Percentiles rank a stretch among this genome's conserved stretches.
These are phyloP conservation scores for Fusarium gaditjirri DNA, from an alignment of 2,329 filamentous ascomycete species.

Conservation along the genomic window DNA sequence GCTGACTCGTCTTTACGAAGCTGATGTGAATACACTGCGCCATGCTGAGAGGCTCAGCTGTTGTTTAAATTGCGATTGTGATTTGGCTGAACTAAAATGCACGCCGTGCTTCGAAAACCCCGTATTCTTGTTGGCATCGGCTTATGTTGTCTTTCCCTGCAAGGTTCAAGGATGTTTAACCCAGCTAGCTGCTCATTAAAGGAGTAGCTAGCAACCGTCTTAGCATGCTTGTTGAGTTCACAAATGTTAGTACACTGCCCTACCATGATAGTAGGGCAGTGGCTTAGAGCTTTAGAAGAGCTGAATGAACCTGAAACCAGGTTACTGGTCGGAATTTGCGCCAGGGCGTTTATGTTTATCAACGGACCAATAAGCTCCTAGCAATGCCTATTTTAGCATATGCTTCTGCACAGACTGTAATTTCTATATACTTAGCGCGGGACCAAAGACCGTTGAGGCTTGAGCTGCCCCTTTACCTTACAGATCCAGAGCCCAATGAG, in stretches of 20 bases:
- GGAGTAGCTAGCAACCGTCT: neutral
- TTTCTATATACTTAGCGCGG: neutral
- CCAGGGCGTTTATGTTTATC: neutral
- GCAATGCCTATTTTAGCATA: rapidly evolving
- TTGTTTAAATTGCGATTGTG: neutral
- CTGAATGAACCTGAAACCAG: neutral
- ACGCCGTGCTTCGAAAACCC: neutral
- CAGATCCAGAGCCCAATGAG: neutral
- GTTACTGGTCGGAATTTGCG: neutral
- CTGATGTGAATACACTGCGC: neutral
- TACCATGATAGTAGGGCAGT: neutral
- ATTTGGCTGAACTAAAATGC: neutral
- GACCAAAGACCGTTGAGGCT: neutral
- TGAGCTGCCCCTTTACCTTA: neutral
- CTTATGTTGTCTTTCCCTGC: neutral
- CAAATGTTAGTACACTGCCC: neutral
- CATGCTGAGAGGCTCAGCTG: neutral
- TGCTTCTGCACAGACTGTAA: neutral
- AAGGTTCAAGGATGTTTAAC: neutral
- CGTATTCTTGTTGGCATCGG: neutral
- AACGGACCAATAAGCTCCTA: rapidly evolving
- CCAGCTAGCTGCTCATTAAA: neutral
- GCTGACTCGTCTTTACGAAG: neutral
- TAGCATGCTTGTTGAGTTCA: neutral
- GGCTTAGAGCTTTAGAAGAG: no score